Evolutionary conservation across 345 rosid species (phyloP).

Genomic region (Eutrema japonicum): DNA sequence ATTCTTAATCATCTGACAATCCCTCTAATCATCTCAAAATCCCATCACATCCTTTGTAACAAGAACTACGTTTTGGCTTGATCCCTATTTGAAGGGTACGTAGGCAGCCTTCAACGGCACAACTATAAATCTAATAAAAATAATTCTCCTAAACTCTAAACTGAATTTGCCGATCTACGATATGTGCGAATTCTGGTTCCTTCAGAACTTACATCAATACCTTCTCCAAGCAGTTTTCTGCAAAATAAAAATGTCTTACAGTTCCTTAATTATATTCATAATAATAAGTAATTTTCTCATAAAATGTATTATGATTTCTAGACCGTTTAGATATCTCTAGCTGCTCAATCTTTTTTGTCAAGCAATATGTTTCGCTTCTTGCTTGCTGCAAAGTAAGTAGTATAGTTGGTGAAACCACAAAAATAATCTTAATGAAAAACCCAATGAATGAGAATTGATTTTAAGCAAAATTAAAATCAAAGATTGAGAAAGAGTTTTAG

Average conservation of each 20-base stretch:
- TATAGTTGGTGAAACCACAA: neutral
- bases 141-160: too few species aligned
- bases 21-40: too few species aligned
- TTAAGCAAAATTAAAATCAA: conserved; percentile 8
- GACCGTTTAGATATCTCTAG: conserved; percentile 72
- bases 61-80: too few species aligned
- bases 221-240: conserved; percentile 78
- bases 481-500: neutral
- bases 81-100: too few species aligned
- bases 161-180: too few species aligned
- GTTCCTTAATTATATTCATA: neutral
- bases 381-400: conserved; percentile 46
- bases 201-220: conserved; percentile 62
- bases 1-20: too few species aligned
- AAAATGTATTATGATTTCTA: neutral
- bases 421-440: neutral
- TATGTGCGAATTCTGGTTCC: too few species aligned
- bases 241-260: neutral
- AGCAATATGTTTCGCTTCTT: conserved; percentile 47
- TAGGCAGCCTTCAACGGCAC: too few species aligned
- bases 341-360: conserved; percentile 66
- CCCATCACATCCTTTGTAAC: too few species aligned
- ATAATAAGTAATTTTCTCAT: neutral
- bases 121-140: too few species aligned
- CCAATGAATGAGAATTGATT: neutral